Base-by-base conservation (phyloP, 352 stramenopile genomes). In the Albugo candida region DNA sequence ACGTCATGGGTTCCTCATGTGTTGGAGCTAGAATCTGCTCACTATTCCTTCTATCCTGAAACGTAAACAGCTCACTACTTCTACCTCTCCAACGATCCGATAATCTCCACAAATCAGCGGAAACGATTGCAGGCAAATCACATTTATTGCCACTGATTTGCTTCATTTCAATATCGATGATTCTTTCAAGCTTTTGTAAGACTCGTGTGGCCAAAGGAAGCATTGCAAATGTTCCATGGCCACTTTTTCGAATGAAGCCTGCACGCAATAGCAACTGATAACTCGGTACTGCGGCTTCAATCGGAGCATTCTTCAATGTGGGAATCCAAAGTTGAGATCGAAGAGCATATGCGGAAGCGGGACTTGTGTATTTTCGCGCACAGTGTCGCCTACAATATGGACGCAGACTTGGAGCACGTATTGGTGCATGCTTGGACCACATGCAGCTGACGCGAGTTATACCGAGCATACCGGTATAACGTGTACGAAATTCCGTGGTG, bases 241-340 rank as follows among this genome's bases (percentile, higher is more conserved):
- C 76, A 44, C 64, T 69, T 58, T 93, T 91, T 60, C 80, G 77
- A 52, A 94, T 69, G 54, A 87, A 92, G 39, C 81, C 81, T 48
- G 68, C 79, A 40, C 79, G 80, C 18, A 88, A 53, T 16, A 94
- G 64, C 36, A 94, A 56, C 51, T 88, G 70, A 56, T 94, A 79
- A 49, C 79, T 92, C 36, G 72, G 70, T 24, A 82, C 77, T 17
- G 76, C 75, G 13, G 81, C 81, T 39, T 92, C 75, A 19, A 70
- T 68, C 12, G 81, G 81, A 17, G 72, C 63, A 46, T 84, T 59
- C 36, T 81, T 81, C 60, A 83, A 69, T 0, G 77, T 91, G 36
- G 77, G 77, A 27, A 72, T 71, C 71, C 71, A 87, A 24, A 84
- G 35, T 14, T 63, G 41, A 5, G 71, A 82, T 5, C 71, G 58